Evolutionary conservation across 768 basidiomycete species (phyloP).

Genomic region (Pseudohyphozyma bogoriensis): DNA sequence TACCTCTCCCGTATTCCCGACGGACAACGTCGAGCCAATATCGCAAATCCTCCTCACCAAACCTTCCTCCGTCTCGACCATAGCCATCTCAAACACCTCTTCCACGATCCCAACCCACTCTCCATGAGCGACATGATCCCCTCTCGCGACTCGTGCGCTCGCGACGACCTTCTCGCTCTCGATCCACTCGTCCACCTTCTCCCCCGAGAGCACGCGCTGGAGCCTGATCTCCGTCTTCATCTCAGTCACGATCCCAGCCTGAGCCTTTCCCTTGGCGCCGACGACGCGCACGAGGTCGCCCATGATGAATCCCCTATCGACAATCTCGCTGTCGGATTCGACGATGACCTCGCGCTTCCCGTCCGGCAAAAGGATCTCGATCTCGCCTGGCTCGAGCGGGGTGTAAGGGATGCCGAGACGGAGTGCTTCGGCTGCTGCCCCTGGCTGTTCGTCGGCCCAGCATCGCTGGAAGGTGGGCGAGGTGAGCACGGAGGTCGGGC

Average conservation of each 20-base stretch:
- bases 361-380: slow-evolving; percentile 21
- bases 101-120: slow-evolving; percentile 29
- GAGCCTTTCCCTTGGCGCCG: not conserved
- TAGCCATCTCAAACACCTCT: slow-evolving; percentile 28
- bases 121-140: slow-evolving; percentile 19
- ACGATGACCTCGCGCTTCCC: slow-evolving; percentile 8
- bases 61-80: slow-evolving; percentile 19
- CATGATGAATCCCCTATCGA: slow-evolving; percentile 24
- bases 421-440: slow-evolving; percentile 10
- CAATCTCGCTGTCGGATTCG: not conserved
- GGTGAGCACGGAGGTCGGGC: no score
- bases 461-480: slow-evolving; percentile 14
- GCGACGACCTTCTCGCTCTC: slow-evolving; percentile 7
- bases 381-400: slow-evolving; percentile 18
- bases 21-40: slow-evolving; percentile 4
- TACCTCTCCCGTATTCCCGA: slow-evolving; percentile 18
- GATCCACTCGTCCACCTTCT: slow-evolving; percentile 6
- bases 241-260: slow-evolving; percentile 9
- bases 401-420: slow-evolving; percentile 14
- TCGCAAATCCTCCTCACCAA: slow-evolving; percentile 20
- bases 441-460: slow-evolving; percentile 28
- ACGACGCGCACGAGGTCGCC: slow-evolving; percentile 24
- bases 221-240: slow-evolving; percentile 9
- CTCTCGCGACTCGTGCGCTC: slow-evolving; percentile 7
- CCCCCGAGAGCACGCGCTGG: slow-evolving; percentile 10